A percentile compares a stretch with the other conserved stretches of the same genome.
Evolutionary conservation across 2,329 filamentous ascomycete species (phyloP).

Genomic region (Pseudogymnoascus sp.): DNA sequence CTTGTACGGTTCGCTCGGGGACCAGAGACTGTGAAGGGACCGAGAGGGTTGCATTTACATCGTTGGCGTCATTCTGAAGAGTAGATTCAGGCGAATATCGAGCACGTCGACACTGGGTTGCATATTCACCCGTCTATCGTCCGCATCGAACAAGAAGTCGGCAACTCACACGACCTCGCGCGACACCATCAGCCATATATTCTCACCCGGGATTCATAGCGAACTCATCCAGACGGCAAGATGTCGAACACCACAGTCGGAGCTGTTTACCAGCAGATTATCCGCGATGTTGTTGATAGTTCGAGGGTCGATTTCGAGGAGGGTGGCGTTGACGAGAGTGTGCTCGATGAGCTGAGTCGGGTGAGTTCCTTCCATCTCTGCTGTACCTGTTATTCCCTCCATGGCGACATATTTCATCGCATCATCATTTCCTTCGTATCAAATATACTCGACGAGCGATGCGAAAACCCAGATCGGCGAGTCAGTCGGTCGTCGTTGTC

Average conservation of each 20-base stretch:
- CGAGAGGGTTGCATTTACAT: constrained; percentile 5
- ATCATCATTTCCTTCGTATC: neutral
- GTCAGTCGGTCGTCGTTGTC: neutral
- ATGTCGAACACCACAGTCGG: constrained; percentile 42
- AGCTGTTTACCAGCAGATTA: constrained; percentile 70
- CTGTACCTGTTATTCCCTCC: neutral
- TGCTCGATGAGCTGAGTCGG: constrained; percentile 79
- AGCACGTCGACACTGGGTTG: neutral
- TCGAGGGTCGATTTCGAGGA: constrained; percentile 96
- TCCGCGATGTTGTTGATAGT: constrained; percentile 81
- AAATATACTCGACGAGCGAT: neutral
- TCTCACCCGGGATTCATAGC: constrained; percentile 11
- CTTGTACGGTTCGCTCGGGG: neutral
- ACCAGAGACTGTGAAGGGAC: neutral
- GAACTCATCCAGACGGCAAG: constrained; percentile 12
- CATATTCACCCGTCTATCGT: neutral
- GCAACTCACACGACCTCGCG: neutral
- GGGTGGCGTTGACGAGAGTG: constrained; percentile 80
- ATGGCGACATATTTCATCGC: neutral
- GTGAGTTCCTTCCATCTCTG: constrained; percentile 48
- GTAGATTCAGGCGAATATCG: neutral
- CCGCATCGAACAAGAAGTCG: neutral
- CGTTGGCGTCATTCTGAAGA: too few species aligned
- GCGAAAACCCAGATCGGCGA: neutral
- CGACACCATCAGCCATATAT: neutral